phyloP scores from a whole-genome alignment of 2,329 filamentous ascomycete species.

The Phoma sp. region DNA sequence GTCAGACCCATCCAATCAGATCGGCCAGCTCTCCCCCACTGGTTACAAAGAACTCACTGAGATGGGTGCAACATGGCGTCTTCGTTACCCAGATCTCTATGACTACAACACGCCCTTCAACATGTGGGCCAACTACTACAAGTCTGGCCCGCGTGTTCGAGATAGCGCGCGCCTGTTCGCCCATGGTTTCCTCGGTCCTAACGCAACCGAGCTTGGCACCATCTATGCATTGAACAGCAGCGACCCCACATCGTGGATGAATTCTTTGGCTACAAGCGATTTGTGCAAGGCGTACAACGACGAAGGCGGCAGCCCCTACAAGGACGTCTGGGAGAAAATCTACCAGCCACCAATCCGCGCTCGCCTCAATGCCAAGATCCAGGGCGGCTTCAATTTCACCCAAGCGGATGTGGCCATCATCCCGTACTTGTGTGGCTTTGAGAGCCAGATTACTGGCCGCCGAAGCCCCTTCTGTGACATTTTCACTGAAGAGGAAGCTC shows the following conservation, averaged over 20 bases:
- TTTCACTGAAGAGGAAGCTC: conserved; percentile 68
- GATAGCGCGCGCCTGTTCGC: conserved; percentile 69
- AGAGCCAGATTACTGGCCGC: conserved; percentile 70
- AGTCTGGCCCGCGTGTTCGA: conserved; percentile 60
- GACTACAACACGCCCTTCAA: conserved; percentile 59
- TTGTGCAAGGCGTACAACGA: conserved; percentile 67
- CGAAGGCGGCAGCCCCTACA: conserved; percentile 57
- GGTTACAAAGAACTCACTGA: conserved; percentile 69
- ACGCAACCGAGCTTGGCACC: conserved; percentile 61
- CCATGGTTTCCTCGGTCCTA: conserved; percentile 66
- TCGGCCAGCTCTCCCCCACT: conserved; percentile 66
- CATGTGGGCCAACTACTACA: conserved; percentile 72
- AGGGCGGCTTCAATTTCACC: conserved; percentile 63
- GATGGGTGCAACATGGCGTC: conserved; percentile 60
- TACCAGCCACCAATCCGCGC: conserved; percentile 63
- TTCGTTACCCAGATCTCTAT: conserved; percentile 59
- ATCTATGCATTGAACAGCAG: conserved; percentile 66
- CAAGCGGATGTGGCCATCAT: conserved; percentile 64
- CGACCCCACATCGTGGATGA: conserved; percentile 63
- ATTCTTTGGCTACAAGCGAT: conserved; percentile 70
- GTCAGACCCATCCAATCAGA: conserved; percentile 62
- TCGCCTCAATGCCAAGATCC: conserved; percentile 63
- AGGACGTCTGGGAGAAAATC: conserved; percentile 57
- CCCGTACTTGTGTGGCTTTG: conserved; percentile 75
- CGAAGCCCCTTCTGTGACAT: conserved; percentile 68